phyloP scores from a whole-genome alignment of 352 stramenopile species.

The Pythium aristosporum region DNA sequence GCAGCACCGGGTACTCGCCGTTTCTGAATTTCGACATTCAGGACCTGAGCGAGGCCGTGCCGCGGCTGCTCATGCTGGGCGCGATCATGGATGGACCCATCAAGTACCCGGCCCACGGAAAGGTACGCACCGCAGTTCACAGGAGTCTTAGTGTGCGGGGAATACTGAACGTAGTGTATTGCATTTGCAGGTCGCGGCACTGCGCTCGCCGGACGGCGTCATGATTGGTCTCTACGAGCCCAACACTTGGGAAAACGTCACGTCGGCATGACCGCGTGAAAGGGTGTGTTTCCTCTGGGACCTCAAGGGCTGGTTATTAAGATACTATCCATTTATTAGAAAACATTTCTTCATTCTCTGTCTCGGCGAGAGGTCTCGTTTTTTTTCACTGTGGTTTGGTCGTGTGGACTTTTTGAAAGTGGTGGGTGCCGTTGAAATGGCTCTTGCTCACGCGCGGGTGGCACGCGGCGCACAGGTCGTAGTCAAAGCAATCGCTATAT shows the following conservation, averaged over 20 bases:
- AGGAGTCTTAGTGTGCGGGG: not conserved
- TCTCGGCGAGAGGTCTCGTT: not conserved
- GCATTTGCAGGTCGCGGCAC: conserved; percentile 60
- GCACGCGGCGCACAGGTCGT: conserved; percentile 62
- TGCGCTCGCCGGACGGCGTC: conserved; percentile 88
- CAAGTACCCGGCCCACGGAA: conserved; percentile 91
- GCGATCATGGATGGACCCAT: conserved; percentile 91
- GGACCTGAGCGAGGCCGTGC: conserved; percentile 86
- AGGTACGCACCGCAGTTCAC: conserved; percentile 34
- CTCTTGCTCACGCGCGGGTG: conserved; percentile 20
- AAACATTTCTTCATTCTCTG: not conserved
- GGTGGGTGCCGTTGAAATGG: conserved; percentile 25
- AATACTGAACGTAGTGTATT: not conserved
- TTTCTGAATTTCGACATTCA: conserved; percentile 92
- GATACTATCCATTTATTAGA: conserved; percentile 12
- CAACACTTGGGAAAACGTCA: conserved; percentile 86
- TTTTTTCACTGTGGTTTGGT: conserved; percentile 1
- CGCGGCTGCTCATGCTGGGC: conserved; percentile 81
- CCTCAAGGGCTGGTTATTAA: not conserved
- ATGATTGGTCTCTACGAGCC: conserved; percentile 93
- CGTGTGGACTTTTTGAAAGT: conserved; percentile 22
- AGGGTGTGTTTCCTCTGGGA: not conserved
- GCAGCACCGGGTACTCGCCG: conserved; percentile 85
- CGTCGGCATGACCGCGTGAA: conserved; percentile 44
- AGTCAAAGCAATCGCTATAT: conserved; percentile 72